Percentiles rank a stretch among this genome's conserved stretches.
These are phyloP conservation scores for Tetracladium maxilliforme DNA, from an alignment of 2,329 filamentous ascomycete genomes.

Conservation along the genomic window DNA sequence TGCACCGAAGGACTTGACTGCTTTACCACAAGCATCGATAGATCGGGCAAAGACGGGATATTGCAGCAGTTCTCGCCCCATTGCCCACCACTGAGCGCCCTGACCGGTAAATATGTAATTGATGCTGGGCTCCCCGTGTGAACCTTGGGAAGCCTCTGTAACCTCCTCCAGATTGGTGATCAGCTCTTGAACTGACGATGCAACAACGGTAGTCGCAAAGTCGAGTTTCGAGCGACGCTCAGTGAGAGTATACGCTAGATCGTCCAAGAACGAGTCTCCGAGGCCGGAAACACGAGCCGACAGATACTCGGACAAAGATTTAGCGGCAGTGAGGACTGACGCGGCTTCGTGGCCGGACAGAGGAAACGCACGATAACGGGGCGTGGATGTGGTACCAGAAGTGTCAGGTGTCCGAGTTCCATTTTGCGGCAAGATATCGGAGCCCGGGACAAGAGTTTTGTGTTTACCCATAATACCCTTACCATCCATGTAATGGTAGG, in stretches of 20 bases:
- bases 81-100: constrained; percentile 6
- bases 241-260: constrained; percentile 4
- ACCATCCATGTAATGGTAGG: constrained; percentile 16
- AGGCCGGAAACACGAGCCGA: too few species aligned
- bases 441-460: too few species aligned
- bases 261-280: neutral
- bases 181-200: constrained; percentile 2
- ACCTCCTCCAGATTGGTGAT: constrained; percentile 2
- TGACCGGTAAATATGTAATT: constrained; percentile 3
- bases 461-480: too few species aligned
- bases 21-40: neutral
- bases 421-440: too few species aligned
- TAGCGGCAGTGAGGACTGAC: too few species aligned
- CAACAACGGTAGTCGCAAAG: constrained; percentile 1
- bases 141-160: neutral
- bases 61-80: neutral
- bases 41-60: neutral
- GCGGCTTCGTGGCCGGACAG: too few species aligned
- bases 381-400: too few species aligned
- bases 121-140: too few species aligned
- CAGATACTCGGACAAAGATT: too few species aligned
- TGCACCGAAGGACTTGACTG: neutral
- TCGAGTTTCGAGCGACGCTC: constrained; percentile 2
- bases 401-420: too few species aligned
- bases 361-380: too few species aligned